Percentiles rank a stretch among this genome's conserved stretches.
Evolutionary conservation across 1,284 basidiomycete genomes (phyloP).

Genomic region (Albatrellus sp.): DNA sequence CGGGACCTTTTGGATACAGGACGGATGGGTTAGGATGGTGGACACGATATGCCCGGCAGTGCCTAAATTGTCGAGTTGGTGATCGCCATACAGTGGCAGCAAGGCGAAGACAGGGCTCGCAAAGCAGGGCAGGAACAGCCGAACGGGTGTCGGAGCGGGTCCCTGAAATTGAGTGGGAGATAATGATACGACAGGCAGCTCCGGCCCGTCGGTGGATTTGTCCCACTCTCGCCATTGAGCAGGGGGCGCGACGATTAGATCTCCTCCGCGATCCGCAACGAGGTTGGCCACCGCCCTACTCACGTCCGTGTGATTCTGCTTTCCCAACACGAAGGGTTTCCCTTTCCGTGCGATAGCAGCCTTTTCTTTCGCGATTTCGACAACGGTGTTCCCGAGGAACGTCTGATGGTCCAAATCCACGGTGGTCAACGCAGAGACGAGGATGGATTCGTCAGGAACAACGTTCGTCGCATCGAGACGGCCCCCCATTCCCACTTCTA

Average conservation of each 20-base stretch:
- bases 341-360: constrained; percentile 66
- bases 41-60: constrained; percentile 59
- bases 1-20: constrained; percentile 19
- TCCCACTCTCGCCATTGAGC: constrained; percentile 25
- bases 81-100: constrained; percentile 63
- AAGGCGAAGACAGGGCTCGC: constrained; percentile 26
- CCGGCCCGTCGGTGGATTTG: constrained; percentile 21
- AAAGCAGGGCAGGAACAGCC: constrained; percentile 29
- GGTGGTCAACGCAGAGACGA: constrained; percentile 73
- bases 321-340: constrained; percentile 66
- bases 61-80: constrained; percentile 76
- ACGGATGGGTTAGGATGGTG: constrained; percentile 36
- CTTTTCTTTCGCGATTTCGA: constrained; percentile 75
- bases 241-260: constrained; percentile 23
- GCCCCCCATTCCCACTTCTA: constrained; percentile 96
- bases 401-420: constrained; percentile 91
- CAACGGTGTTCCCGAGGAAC: constrained; percentile 73
- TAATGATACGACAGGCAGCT: neutral
- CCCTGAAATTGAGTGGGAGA: constrained; percentile 17
- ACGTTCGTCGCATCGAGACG: constrained; percentile 89
- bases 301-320: constrained; percentile 50
- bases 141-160: constrained; percentile 34
- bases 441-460: constrained; percentile 54
- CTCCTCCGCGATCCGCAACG: constrained; percentile 27
- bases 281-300: constrained; percentile 25